Evolutionary conservation across 805 yeast genomes (phyloP), one percentile per base, ranked within the genome.

Genomic region (Saturnispora quitensis): DNA sequence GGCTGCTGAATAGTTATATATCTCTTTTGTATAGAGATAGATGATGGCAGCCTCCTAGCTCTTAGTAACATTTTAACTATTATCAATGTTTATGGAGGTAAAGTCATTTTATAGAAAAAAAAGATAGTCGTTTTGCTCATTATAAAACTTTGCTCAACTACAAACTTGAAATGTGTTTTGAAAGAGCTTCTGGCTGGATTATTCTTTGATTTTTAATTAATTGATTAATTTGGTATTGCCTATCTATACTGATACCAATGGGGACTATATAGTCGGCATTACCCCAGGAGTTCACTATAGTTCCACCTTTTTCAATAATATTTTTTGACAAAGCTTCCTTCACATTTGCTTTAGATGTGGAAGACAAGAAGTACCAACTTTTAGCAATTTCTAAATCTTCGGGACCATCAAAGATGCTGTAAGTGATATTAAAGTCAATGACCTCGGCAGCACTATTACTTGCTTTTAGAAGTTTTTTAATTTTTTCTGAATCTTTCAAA

Each of bases 1-100:
- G 54, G 62, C 36, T 47, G 58, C 33, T 59, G 60, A 13, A 59
- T 59, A 3, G 57, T 57, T 17, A 56, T 62, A 38, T 35, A 58
- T 36, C 56, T 45, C n/a, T 36, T 50, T 6, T 36, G 45, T 17
- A 36, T 24, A 13, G 5, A 5, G 2, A 40, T 22, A 24, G 25
- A n/a, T n/a, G 4, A 13, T 22, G 44, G 24, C n/a, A 15, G 17
- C 24, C 31, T 18, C 2, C 5, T 13, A n/a, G 44, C 31, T 24
- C 18, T 40, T 7, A 15, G 15, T 40, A 45, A 18, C 47, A 45
- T 45, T 27, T 22, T 25, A 5, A 17, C 6, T 8, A 35, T 15
- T 25, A 25, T 25, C 28, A 25, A 25, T 25, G 28, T n/a, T 13
- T 35, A 13, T 35, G 18, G 10, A n/a, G 18, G 40, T 5, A 35